Conservation (phyloP, 495 filamentous ascomycete genomes). For the Mycothermus thermophilus region DNA sequence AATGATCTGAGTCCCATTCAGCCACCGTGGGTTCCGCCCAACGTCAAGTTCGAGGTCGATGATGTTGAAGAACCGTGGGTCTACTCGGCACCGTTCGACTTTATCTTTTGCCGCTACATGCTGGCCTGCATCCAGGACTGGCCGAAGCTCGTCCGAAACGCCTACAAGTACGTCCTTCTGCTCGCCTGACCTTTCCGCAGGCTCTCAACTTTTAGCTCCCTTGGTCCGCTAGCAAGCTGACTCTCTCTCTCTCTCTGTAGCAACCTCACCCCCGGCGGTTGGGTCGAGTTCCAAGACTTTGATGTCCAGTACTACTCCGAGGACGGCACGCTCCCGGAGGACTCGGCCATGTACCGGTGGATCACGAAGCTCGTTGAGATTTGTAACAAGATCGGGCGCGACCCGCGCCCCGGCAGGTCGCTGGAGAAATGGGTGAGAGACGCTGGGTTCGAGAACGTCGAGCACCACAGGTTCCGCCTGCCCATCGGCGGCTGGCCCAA, state of each 20-base stretch:
- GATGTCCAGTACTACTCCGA: conserved; percentile 19
- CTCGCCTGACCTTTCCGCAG: neutral
- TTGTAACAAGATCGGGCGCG: conserved; percentile 8
- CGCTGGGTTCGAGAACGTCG: conserved; percentile 23
- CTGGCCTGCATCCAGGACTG: conserved; percentile 35
- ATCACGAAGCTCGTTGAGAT: conserved; percentile 18
- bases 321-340: conserved; percentile 19
- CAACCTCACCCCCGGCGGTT: conserved; percentile 35
- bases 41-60: conserved; percentile 39
- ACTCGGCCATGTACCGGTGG: conserved; percentile 16
- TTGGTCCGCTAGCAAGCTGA: neutral
- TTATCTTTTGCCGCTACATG: conserved; percentile 38
- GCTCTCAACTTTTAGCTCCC: neutral
- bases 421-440: conserved; percentile 13
- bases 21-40: conserved; percentile 39
- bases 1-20: conserved; percentile 41
- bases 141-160: conserved; percentile 26
- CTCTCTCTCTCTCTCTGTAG: neutral
- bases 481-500: conserved; percentile 30
- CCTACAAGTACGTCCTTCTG: conserved; percentile 16
- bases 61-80: conserved; percentile 40
- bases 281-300: conserved; percentile 35
- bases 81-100: conserved; percentile 34
- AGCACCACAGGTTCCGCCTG: conserved; percentile 16
- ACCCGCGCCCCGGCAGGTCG: conserved; percentile 1